Conservation (phyloP, 2,329 filamentous ascomycete genomes). For the Triangularia verruculosa region DNA sequence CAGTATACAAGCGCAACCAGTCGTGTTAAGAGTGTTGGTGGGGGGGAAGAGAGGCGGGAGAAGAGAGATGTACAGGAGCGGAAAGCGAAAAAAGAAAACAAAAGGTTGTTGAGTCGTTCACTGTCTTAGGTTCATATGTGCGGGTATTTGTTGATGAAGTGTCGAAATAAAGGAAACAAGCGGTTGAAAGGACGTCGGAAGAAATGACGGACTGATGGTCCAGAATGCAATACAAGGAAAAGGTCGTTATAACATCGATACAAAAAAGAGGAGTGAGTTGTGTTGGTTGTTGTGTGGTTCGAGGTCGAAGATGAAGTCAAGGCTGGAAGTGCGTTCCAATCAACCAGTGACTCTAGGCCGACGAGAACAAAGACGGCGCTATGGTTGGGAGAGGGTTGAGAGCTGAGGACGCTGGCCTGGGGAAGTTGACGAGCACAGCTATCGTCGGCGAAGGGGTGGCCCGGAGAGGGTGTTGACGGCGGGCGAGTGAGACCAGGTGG, state of each 20-base stretch:
- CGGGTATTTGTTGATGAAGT: slow-evolving; percentile 36
- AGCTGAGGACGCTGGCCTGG: slow-evolving; percentile 8
- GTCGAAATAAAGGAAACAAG: slow-evolving; percentile 37
- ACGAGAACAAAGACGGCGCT: neutral
- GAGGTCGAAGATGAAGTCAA: slow-evolving; percentile 1
- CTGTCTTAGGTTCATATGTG: slow-evolving; percentile 45
- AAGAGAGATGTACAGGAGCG: slow-evolving; percentile 32
- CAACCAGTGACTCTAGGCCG: slow-evolving; percentile 8
- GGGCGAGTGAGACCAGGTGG: slow-evolving; percentile 30
- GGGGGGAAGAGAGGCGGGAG: slow-evolving; percentile 30
- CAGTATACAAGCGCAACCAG: slow-evolving; percentile 15
- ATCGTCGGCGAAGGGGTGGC: slow-evolving; percentile 11
- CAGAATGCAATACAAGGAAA: slow-evolving; percentile 29
- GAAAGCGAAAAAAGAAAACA: slow-evolving; percentile 27
- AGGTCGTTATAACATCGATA: slow-evolving; percentile 46
- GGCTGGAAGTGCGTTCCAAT: neutral
- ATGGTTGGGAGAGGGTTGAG: slow-evolving; percentile 2
- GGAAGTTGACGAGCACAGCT: slow-evolving; percentile 11
- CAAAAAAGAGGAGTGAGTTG: slow-evolving; percentile 26
- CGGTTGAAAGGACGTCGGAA: slow-evolving; percentile 30
- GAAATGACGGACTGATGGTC: slow-evolving; percentile 25
- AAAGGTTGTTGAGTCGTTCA: slow-evolving; percentile 42
- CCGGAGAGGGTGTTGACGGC: slow-evolving; percentile 15
- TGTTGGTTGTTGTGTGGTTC: slow-evolving; percentile 21
- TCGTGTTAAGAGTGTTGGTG: slow-evolving; percentile 10